Evolutionary conservation across 2,329 filamentous ascomycete species (phyloP).

Genomic region (Ophiostoma himal-ulmi): DNA sequence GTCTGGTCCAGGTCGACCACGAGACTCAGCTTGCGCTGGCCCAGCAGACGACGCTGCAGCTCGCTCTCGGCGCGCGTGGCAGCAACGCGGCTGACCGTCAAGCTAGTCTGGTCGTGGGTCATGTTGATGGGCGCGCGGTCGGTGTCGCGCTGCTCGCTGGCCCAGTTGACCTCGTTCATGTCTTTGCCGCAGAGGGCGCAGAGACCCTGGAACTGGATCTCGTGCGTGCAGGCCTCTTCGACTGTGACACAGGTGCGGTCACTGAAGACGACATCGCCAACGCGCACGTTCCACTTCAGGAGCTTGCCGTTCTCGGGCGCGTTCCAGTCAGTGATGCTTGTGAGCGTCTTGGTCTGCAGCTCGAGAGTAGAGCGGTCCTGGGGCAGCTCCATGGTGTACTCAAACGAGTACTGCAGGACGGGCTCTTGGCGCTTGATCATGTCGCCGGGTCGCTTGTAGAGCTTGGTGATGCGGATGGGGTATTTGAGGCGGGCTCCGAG

Average conservation of each 20-base stretch:
- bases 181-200: slow-evolving; percentile 92
- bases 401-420: slow-evolving; percentile 83
- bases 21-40: slow-evolving; percentile 77
- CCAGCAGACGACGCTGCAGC: slow-evolving; percentile 73
- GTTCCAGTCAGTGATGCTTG: slow-evolving; percentile 70
- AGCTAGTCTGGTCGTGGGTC: slow-evolving; percentile 81
- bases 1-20: slow-evolving; percentile 98
- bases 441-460: slow-evolving; percentile 72
- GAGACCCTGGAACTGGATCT: slow-evolving; percentile 83
- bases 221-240: slow-evolving; percentile 85
- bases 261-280: slow-evolving; percentile 57
- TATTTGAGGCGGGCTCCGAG: slow-evolving; percentile 69
- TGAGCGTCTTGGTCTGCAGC: slow-evolving; percentile 61
- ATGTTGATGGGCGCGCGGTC: slow-evolving; percentile 90
- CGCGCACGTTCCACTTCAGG: slow-evolving; percentile 66
- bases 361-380: slow-evolving; percentile 53
- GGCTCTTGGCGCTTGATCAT: slow-evolving; percentile 67
- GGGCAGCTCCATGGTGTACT: slow-evolving; percentile 69
- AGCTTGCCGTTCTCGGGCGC: slow-evolving; percentile 77
- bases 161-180: slow-evolving; percentile 88
- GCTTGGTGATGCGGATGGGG: slow-evolving; percentile 83
- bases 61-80: slow-evolving; percentile 79
- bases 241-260: slow-evolving; percentile 64
- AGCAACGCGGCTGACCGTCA: slow-evolving; percentile 78
- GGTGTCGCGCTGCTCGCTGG: slow-evolving; percentile 70